Conservation (phyloP, 139 green algal species). For the Deuterostichococcus epilithicus region DNA sequence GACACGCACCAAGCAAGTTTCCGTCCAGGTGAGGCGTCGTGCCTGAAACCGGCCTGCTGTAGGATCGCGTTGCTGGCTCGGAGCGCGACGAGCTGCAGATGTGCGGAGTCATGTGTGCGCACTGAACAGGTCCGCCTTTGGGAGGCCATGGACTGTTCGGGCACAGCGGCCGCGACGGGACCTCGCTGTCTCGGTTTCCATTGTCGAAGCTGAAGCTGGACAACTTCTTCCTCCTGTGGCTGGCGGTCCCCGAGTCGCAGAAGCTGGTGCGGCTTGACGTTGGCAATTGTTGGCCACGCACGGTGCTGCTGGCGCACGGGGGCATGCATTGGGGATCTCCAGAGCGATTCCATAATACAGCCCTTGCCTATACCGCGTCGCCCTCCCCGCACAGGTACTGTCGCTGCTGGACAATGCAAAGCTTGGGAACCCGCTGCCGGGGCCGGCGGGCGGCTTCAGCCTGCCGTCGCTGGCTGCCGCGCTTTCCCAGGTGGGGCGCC, state of each 20-base stretch:
- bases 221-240: constrained; percentile 95
- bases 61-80: too few species aligned
- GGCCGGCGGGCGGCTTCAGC: constrained; percentile 20
- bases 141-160: neutral
- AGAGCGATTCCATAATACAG: neutral
- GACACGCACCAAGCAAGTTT: too few species aligned
- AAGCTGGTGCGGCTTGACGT: constrained; percentile 61
- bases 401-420: constrained; percentile 83
- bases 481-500: constrained; percentile 21
- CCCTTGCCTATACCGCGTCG: too few species aligned
- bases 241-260: constrained; percentile 85
- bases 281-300: neutral
- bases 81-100: too few species aligned
- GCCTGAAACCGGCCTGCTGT: too few species aligned
- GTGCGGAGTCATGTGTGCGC: too few species aligned
- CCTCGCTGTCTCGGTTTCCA: constrained; percentile 33
- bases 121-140: too few species aligned
- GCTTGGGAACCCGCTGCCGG: constrained; percentile 52
- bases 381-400: constrained; percentile 70
- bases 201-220: constrained; percentile 92
- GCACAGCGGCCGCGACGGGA: neutral
- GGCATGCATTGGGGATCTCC: neutral
- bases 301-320: neutral
- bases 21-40: too few species aligned
- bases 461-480: constrained; percentile 50